phyloP scores from a whole-genome alignment of 2,329 filamentous ascomycete genomes.

The Neopestalotiopsis clavispora region DNA sequence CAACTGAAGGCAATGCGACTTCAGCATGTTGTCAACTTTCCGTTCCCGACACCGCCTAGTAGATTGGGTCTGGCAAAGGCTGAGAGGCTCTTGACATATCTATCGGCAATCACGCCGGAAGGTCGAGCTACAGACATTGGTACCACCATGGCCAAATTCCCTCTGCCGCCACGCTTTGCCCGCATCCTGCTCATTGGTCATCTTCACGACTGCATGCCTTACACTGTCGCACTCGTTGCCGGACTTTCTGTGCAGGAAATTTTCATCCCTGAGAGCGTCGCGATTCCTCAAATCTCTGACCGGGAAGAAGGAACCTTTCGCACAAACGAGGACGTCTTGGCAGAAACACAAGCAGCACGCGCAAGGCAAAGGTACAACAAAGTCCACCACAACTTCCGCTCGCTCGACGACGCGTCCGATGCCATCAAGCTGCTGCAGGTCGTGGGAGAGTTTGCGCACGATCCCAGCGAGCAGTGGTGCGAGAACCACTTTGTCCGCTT shows the following conservation, averaged over 20 bases:
- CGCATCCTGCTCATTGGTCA: constrained; percentile 91
- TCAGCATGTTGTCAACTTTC: constrained; percentile 89
- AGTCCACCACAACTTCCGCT: constrained; percentile 79
- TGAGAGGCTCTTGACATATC: constrained; percentile 83
- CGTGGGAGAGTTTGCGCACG: constrained; percentile 84
- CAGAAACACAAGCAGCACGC: constrained; percentile 72
- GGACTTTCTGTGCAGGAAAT: constrained; percentile 87
- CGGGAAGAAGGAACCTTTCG: constrained; percentile 48
- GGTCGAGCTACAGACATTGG: constrained; percentile 82
- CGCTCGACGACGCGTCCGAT: constrained; percentile 82
- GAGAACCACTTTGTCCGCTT: constrained; percentile 81
- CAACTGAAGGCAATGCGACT: constrained; percentile 96
- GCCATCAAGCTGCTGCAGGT: constrained; percentile 90
- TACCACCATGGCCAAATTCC: constrained; percentile 84
- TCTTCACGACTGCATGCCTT: constrained; percentile 79
- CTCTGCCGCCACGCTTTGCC: constrained; percentile 86
- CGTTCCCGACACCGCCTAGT: constrained; percentile 91
- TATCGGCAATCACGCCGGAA: constrained; percentile 75
- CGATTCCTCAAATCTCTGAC: constrained; percentile 62
- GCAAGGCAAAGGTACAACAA: constrained; percentile 67
- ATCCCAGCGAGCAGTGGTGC: constrained; percentile 76
- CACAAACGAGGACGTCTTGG: constrained; percentile 71
- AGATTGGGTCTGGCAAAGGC: constrained; percentile 77
- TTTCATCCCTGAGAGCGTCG: constrained; percentile 82
- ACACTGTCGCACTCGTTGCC: constrained; percentile 87